Evolutionary conservation across 2,329 filamentous ascomycete genomes (phyloP).

Genomic region (Pleoardoris graminearum): DNA sequence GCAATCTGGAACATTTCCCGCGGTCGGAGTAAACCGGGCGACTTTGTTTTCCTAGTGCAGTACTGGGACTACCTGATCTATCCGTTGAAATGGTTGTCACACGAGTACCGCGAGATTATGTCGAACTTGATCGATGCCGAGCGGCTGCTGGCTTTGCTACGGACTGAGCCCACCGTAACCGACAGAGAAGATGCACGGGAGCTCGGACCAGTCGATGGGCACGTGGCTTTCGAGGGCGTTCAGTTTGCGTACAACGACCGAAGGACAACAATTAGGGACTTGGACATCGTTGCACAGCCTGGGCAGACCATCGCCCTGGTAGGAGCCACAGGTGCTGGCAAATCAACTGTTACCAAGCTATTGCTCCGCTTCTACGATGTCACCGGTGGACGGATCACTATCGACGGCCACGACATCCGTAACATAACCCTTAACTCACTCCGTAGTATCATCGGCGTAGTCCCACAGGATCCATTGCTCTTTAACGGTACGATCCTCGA

Average conservation of each 20-base stretch:
- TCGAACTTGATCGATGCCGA: background rate
- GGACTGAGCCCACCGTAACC: background rate
- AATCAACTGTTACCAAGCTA: background rate
- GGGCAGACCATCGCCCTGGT: background rate
- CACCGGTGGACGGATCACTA: background rate
- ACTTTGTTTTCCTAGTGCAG: background rate
- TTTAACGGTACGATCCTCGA: background rate
- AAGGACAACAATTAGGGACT: background rate
- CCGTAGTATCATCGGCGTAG: background rate
- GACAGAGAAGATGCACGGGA: background rate
- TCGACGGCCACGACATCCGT: background rate
- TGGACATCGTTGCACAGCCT: background rate
- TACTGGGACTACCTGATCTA: background rate
- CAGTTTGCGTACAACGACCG: background rate
- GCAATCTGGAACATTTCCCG: background rate
- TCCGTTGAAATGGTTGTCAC: background rate
- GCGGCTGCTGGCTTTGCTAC: background rate
- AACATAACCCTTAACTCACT: background rate
- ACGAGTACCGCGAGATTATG: background rate
- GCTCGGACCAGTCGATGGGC: background rate
- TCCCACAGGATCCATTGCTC: background rate
- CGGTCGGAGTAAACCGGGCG: background rate
- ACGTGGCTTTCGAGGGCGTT: background rate
- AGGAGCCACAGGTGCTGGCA: background rate
- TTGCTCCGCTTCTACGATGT: background rate